Evolutionary conservation across 2,329 filamentous ascomycete species (phyloP), one percentile per base, ranked within the genome.

Genomic region (Boeremia exigua): DNA sequence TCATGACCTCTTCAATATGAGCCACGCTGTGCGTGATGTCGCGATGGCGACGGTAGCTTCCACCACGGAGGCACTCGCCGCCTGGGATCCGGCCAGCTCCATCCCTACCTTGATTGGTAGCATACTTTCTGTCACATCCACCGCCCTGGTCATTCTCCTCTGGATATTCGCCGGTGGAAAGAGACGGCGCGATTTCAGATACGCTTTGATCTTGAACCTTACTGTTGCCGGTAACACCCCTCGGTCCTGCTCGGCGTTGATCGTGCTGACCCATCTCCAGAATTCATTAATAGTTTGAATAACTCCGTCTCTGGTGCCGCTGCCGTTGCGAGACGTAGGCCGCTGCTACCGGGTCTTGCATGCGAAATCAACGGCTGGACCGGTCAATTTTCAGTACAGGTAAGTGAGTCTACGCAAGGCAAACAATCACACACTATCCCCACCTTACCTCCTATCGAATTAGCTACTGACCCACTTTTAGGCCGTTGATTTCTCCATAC

Each of bases 321-420:
- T 38, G 71, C 73, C 12, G 60, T 78, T 4, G 57, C 58, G 4
- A 63, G 71, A 28, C 57, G 58, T 0, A 60, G 56, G 37, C 28
- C 70, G 11, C 60, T 77, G 14, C 37, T 52, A 6, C 54, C 68
- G 8, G 73, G 75, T 11, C 12, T 63, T 0, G 73, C 71, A 3
- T 81, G 79, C 58, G 69, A 69, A 8, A 51, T 75, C 15, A 82
- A 81, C 59, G 80, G 78, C 32, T 79, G 76, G 66, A 57, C 80
- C 33, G 78, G 78, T 23, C 80, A 81, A 49, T 68, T 80, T 40
- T 79, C 76, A 2, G 79, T 80, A 11, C 79, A 81, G 62, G 75
- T 77, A 48, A 14, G 56, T 37, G 14, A 12, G 28, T 17, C 27
- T 11, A 19, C 5, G 14, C 15, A 12, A 30, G 6, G 4, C 10